These are phyloP conservation scores for Hypericum perforatum DNA, from an alignment of 345 rosid species.

Conservation along the genomic window DNA sequence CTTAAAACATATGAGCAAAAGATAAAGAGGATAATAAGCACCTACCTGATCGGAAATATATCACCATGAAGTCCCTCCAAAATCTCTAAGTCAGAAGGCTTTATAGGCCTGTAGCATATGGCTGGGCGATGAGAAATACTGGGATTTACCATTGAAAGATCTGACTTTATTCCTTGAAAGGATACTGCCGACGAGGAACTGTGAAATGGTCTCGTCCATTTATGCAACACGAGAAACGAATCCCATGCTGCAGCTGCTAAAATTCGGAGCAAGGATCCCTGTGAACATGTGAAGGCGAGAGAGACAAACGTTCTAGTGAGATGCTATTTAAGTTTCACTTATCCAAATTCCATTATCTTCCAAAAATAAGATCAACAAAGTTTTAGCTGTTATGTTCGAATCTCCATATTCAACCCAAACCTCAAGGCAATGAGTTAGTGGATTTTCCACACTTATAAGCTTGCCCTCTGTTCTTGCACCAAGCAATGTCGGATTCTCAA, in stretches of 20 bases:
- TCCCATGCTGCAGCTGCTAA: conserved; percentile 22
- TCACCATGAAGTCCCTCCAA: conserved; percentile 67
- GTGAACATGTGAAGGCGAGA: no score
- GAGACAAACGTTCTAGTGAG: no score
- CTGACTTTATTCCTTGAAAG: conserved; percentile 39
- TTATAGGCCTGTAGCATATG: conserved; percentile 63
- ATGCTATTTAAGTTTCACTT: no score
- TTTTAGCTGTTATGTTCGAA: no score
- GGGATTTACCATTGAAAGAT: conserved; percentile 40
- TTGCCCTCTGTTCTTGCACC: no score
- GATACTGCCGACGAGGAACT: conserved; percentile 21
- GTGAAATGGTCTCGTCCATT: conserved; percentile 32
- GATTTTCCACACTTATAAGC: no score
- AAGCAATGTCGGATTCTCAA: no score
- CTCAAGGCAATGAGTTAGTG: no score
- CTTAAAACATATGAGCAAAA: not conserved
- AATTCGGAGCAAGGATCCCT: not conserved
- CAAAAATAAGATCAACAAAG: no score
- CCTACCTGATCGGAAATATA: conserved; percentile 74
- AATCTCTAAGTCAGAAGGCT: conserved; percentile 62
- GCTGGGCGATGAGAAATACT: conserved; percentile 37
- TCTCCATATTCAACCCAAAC: no score
- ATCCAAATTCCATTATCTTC: no score
- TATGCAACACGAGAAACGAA: conserved; percentile 27
- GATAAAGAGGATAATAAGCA: no score